These are phyloP conservation scores for Silene latifolia DNA, from an alignment of 148 eudicot species.

Conservation along the genomic window DNA sequence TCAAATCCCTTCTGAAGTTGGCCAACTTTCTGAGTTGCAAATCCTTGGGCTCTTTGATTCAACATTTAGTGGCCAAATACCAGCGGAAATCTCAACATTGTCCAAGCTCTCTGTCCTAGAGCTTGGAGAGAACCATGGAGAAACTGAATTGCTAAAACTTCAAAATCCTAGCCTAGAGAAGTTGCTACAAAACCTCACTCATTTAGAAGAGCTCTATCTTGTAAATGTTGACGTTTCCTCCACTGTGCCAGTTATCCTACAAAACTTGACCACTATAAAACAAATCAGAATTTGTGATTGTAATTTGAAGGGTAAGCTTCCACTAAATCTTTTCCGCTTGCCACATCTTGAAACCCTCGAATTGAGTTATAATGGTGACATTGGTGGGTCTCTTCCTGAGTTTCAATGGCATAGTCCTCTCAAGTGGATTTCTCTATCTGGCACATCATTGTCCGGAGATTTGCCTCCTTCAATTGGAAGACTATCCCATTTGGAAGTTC, in stretches of 20 bases:
- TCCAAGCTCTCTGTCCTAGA: conserved; percentile 24
- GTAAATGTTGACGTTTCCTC: conserved; percentile 19
- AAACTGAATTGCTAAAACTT: conserved; percentile 12
- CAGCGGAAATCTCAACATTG: conserved; percentile 25
- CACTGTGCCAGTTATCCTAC: conserved; percentile 17
- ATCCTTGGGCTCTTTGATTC: conserved; percentile 33
- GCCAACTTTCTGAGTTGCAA: conserved; percentile 19
- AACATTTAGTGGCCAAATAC: conserved; percentile 33
- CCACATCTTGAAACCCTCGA: conserved; percentile 23
- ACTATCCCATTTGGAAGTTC: conserved; percentile 7
- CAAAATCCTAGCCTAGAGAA: conserved; percentile 11
- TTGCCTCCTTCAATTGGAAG: conserved; percentile 31
- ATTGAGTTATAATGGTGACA: conserved; percentile 14
- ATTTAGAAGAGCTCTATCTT: conserved; percentile 17
- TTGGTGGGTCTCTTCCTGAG: conserved; percentile 26
- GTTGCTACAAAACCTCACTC: conserved; percentile 26
- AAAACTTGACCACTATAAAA: conserved; percentile 20
- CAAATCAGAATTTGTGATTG: conserved; percentile 3
- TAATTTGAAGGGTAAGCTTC: conserved; percentile 25
- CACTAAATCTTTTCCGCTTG: conserved; percentile 22
- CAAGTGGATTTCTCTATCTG: not conserved
- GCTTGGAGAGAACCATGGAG: conserved; percentile 12
- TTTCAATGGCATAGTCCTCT: conserved; percentile 18
- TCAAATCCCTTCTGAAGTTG: conserved; percentile 14
- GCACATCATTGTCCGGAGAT: conserved; percentile 22